These are phyloP conservation scores for Mortierella sp. DNA, from an alignment of 371 early-diverging fungal genomes.

Conservation along the genomic window DNA sequence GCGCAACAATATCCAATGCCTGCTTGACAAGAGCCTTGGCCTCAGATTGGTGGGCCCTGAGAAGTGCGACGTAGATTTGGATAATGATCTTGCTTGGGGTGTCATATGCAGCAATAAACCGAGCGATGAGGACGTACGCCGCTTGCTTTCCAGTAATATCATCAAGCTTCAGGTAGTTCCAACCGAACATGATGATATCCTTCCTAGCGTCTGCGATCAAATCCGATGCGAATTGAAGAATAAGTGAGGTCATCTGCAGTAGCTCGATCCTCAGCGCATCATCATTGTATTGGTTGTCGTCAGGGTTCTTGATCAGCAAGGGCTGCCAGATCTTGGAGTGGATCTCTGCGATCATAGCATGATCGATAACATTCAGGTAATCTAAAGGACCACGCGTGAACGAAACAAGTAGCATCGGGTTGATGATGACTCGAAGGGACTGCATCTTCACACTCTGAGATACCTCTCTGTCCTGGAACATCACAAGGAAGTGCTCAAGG, in stretches of 20 bases:
- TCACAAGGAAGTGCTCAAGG: slow-evolving; percentile 74
- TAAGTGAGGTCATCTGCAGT: slow-evolving; percentile 90
- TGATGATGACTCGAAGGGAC: slow-evolving; percentile 78
- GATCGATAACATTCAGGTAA: slow-evolving; percentile 68
- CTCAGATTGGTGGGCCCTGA: slow-evolving; percentile 90
- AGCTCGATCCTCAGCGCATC: slow-evolving; percentile 89
- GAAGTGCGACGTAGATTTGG: slow-evolving; percentile 89
- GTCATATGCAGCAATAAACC: slow-evolving; percentile 92
- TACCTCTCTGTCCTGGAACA: slow-evolving; percentile 59
- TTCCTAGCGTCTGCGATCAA: slow-evolving; percentile 86
- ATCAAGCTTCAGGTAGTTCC: slow-evolving; percentile 89
- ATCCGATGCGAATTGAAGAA: slow-evolving; percentile 85
- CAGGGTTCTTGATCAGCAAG: slow-evolving; percentile 61
- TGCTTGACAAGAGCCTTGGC: slow-evolving; percentile 87
- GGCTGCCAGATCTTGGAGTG: slow-evolving; percentile 80
- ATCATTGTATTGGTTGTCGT: slow-evolving; percentile 67
- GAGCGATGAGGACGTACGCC: slow-evolving; percentile 91
- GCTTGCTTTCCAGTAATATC: slow-evolving; percentile 95
- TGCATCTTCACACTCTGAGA: slow-evolving; percentile 70
- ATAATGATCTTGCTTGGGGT: slow-evolving; percentile 92
- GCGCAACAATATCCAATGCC: slow-evolving; percentile 93
- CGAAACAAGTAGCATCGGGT: slow-evolving; percentile 79
- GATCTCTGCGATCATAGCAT: slow-evolving; percentile 72
- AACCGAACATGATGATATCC: slow-evolving; percentile 95
- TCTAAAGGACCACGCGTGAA: slow-evolving; percentile 62